Evolutionary conservation across 345 rosid species (phyloP).

Genomic region (Eutrema japonicum): DNA sequence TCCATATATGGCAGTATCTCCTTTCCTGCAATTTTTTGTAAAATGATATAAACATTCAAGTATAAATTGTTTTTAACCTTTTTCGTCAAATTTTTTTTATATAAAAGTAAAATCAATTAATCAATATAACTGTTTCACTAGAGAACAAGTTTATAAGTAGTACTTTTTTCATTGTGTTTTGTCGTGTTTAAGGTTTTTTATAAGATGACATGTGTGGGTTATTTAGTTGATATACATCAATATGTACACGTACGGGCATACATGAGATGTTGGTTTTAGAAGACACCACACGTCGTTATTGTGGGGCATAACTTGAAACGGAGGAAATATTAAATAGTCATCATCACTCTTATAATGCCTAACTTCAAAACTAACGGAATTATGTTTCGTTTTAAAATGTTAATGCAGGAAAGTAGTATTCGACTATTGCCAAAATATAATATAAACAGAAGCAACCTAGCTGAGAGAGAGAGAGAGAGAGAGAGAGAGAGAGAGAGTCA

Average conservation of each 20-base stretch:
- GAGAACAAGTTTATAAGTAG: conserved; percentile 9
- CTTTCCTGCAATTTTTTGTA: conserved; percentile 51
- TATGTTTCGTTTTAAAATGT: neutral
- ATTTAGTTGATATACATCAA: conserved; percentile 20
- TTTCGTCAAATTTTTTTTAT: neutral
- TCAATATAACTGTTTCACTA: neutral
- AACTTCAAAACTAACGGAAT: neutral
- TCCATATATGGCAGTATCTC: conserved; percentile 69
- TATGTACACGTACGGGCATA: conserved; percentile 14
- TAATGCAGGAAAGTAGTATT: neutral
- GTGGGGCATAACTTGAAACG: conserved; percentile 18
- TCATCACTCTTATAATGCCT: conserved; percentile 4
- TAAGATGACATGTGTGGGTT: conserved; percentile 11
- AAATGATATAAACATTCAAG: neutral
- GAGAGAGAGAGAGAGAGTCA: neutral
- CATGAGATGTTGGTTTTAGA: conserved; percentile 25
- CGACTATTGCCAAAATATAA: neutral
- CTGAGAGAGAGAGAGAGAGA: neutral
- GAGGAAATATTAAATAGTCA: neutral
- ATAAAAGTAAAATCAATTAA: neutral
- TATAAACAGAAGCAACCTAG: conserved; percentile 7
- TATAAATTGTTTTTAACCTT: neutral
- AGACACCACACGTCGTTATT: conserved; percentile 21
- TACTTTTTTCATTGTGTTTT: neutral
- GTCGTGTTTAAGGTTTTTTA: conserved; percentile 33